Base-by-base conservation (phyloP, 192 early-diverging fungal genomes). In the Umbelopsis sp. region DNA sequence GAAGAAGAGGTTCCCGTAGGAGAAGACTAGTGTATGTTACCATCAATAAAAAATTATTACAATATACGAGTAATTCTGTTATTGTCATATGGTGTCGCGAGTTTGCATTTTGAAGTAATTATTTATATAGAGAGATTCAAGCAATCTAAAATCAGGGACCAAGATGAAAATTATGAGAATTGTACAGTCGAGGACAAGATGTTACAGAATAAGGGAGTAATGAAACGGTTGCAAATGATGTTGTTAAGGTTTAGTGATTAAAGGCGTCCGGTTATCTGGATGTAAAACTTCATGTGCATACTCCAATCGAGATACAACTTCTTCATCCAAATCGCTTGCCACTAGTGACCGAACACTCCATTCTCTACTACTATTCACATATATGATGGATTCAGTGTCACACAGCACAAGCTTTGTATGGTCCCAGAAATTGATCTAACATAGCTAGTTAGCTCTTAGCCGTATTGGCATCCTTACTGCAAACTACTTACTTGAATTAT, bases 1-100 rank as follows among this genome's bases (percentile, higher is more conserved):
- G 96, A 99, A 50, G 98, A 99, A 77, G 95, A 99, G 76, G 94
- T 97, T 21, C 97, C 97, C 6, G 90, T 89, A 6, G 91, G 89
- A 30, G 97, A 98, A 74, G 94, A 95, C 64, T 94, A 87, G 72
- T 3, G 15, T 25, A 6, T 61, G 25, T 25, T 18, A 35, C 30
- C 6, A 25, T 61, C 1, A 61, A 61, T 35, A 61, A 61, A 61
- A 30, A 30, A 30, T 13, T 52, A 52, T 52, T 21, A 6, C 23
- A 22, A 21, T 52, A 8, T 13, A 52, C 22, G 1, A 41, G 37
- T 41, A 41, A 41, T 10, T 41, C 5, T 41, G 37, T 10, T 10
- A 4, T 41, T 9, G 37, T 4, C 37, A 10, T 41, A 9, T 10
- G 37, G 6, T 41, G 37, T 10, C 10, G 37, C 37, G 3, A 41